Conservation (phyloP, 805 yeast genomes). For the Cyberlindnera sargentensis region DNA sequence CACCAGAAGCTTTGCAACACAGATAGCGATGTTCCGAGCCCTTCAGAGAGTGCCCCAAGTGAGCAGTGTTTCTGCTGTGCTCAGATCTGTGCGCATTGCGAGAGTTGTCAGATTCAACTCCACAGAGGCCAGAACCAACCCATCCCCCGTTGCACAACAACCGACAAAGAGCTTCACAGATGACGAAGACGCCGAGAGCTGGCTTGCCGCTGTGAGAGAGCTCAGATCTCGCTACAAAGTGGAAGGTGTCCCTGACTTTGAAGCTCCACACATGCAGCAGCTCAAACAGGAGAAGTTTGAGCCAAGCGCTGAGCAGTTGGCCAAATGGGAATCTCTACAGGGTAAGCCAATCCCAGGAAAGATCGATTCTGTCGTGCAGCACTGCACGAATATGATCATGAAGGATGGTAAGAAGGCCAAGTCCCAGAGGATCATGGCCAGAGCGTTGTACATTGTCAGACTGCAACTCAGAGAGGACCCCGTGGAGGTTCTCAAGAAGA, state of each 20-base stretch:
- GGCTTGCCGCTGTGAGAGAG: slow-evolving; percentile 38
- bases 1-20: background rate
- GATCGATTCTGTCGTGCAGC: slow-evolving; percentile 64
- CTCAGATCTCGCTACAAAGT: slow-evolving; percentile 26
- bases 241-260: slow-evolving; percentile 27
- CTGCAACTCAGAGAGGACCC: slow-evolving; percentile 75
- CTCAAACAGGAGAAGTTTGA: slow-evolving; percentile 30
- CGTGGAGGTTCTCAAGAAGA: slow-evolving; percentile 60
- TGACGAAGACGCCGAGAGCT: slow-evolving; percentile 30
- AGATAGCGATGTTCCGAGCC: slow-evolving; percentile 10
- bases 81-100: background rate
- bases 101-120: slow-evolving; percentile 8
- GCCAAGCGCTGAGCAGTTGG: slow-evolving; percentile 60
- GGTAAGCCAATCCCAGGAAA: slow-evolving; percentile 51
- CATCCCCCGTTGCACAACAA: background rate
- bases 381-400: slow-evolving; percentile 85
- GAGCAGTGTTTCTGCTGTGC: background rate
- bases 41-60: slow-evolving; percentile 3
- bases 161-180: slow-evolving; percentile 1
- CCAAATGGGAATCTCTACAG: slow-evolving; percentile 44
- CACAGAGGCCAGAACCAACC: slow-evolving; percentile 2
- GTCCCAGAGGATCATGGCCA: slow-evolving; percentile 66
- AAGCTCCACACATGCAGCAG: slow-evolving; percentile 21
- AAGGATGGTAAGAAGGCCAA: slow-evolving; percentile 79
- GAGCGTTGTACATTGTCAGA: slow-evolving; percentile 75